A percentile compares a stretch with the other conserved stretches of the same genome.
Evolutionary conservation across 2,329 filamentous ascomycete genomes (phyloP).

Genomic region (Fusarium sp.): DNA sequence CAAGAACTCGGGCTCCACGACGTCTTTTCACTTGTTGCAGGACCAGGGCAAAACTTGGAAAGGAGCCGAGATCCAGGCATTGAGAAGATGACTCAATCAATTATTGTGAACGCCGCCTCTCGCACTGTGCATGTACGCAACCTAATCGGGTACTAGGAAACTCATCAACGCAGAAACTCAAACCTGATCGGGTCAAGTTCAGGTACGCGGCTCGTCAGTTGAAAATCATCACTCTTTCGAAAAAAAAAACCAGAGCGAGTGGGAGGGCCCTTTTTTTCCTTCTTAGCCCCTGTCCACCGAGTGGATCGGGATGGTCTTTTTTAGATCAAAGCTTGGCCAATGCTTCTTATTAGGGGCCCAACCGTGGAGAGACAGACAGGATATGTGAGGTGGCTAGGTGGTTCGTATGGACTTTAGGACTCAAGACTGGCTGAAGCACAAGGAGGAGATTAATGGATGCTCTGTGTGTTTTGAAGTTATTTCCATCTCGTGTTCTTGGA

Average conservation of each 20-base stretch:
- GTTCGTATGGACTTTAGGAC: slow-evolving; percentile 3
- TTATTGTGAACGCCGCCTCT: not conserved
- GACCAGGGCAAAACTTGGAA: slow-evolving; percentile 21
- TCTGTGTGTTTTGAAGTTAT: slow-evolving; percentile 1
- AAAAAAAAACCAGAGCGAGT: not conserved
- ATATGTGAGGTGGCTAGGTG: not conserved
- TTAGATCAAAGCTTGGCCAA: slow-evolving; percentile 39
- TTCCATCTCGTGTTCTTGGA: slow-evolving; percentile 4
- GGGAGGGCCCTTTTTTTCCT: slow-evolving; percentile 4
- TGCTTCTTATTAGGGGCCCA: slow-evolving; percentile 28
- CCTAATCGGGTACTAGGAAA: slow-evolving; percentile 11
- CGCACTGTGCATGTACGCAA: slow-evolving; percentile 23
- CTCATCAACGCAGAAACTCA: slow-evolving; percentile 24
- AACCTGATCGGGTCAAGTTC: slow-evolving; percentile 35
- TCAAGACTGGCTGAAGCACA: not conserved
- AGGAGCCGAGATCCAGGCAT: slow-evolving; percentile 3
- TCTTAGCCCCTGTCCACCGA: slow-evolving; percentile 1
- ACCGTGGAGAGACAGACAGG: slow-evolving; percentile 5
- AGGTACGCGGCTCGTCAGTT: slow-evolving; percentile 28
- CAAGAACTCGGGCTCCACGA: slow-evolving; percentile 23
- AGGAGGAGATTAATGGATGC: not conserved
- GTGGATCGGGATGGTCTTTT: slow-evolving; percentile 25
- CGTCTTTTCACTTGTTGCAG: slow-evolving; percentile 15
- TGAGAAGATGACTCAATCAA: not conserved
- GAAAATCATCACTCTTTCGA: slow-evolving; percentile 26